These are phyloP conservation scores for Tillandsia leiboldiana DNA, from an alignment of 176 grass and related monocot species.

Conservation along the genomic window DNA sequence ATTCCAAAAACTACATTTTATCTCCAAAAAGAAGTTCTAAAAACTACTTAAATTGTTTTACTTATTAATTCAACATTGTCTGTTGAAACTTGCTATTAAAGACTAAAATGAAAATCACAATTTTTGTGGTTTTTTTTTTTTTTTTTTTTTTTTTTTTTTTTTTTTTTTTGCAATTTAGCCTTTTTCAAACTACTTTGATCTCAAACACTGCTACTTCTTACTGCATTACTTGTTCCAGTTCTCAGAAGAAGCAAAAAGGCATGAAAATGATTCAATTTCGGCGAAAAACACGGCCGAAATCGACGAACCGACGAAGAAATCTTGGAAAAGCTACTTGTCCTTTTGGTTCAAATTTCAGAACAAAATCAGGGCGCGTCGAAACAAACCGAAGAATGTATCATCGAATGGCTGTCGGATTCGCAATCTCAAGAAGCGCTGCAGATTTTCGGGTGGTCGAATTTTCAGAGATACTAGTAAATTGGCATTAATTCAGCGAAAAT, in stretches of 20 bases:
- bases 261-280: background rate
- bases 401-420: background rate
- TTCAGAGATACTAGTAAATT: constrained; percentile 1
- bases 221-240: background rate
- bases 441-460: background rate
- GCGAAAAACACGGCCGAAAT: too few species aligned
- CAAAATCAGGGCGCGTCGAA: background rate
- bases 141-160: background rate
- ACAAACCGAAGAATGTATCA: background rate
- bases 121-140: background rate
- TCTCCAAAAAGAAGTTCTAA: too few species aligned
- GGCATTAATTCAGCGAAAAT: background rate
- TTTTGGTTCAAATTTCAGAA: constrained; percentile 7
- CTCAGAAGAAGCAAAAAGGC: constrained; percentile 1
- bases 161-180: background rate
- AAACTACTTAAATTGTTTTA: too few species aligned
- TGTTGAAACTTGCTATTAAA: too few species aligned
- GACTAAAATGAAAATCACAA: too few species aligned
- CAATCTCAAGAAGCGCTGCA: background rate
- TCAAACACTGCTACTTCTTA: background rate
- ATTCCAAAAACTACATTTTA: too few species aligned
- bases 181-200: background rate
- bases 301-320: background rate
- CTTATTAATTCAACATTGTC: too few species aligned
- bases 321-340: background rate